Evolutionary conservation across 139 green algal species (phyloP).

Genomic region (Dunaliella sp.): DNA sequence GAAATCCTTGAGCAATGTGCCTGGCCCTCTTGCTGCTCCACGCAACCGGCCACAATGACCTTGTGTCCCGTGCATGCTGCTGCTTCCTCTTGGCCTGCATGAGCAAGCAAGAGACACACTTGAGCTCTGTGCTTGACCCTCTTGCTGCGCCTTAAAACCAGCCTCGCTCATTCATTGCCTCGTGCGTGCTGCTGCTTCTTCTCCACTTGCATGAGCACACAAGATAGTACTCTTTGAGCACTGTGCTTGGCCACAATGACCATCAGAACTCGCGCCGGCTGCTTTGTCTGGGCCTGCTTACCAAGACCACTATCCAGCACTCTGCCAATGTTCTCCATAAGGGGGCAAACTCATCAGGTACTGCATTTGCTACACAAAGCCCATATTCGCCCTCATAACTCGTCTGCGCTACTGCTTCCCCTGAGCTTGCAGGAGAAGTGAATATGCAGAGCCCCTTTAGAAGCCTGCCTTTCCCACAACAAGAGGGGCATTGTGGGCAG

Average conservation of each 20-base stretch:
- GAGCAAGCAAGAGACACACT: not conserved
- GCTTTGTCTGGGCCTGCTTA: not conserved
- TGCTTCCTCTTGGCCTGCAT: not conserved
- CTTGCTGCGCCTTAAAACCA: slow-evolving; percentile 89
- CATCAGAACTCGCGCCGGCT: not conserved
- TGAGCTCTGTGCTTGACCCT: slow-evolving; percentile 61
- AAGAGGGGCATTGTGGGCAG: too few relatives aligned
- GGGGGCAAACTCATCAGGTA: slow-evolving; percentile 58
- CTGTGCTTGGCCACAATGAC: not conserved
- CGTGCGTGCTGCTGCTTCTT: slow-evolving; percentile 68
- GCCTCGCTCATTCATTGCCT: slow-evolving; percentile 84
- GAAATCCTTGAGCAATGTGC: not conserved
- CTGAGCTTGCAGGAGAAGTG: slow-evolving; percentile 71
- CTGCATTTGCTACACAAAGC: too few relatives aligned
- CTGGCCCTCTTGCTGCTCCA: slow-evolving; percentile 87
- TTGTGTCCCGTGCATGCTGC: not conserved
- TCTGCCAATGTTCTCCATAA: too few relatives aligned
- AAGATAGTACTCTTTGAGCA: not conserved
- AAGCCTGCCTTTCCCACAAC: too few relatives aligned
- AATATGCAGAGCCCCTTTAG: too few relatives aligned
- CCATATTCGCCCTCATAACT: too few relatives aligned
- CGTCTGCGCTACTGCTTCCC: slow-evolving; percentile 67
- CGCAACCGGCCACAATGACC: slow-evolving; percentile 59
- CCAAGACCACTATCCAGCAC: not conserved
- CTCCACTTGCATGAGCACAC: slow-evolving; percentile 62